Base-by-base conservation (phyloP, 345 rosid genomes). In the Hibiscus mutabilis region DNA sequence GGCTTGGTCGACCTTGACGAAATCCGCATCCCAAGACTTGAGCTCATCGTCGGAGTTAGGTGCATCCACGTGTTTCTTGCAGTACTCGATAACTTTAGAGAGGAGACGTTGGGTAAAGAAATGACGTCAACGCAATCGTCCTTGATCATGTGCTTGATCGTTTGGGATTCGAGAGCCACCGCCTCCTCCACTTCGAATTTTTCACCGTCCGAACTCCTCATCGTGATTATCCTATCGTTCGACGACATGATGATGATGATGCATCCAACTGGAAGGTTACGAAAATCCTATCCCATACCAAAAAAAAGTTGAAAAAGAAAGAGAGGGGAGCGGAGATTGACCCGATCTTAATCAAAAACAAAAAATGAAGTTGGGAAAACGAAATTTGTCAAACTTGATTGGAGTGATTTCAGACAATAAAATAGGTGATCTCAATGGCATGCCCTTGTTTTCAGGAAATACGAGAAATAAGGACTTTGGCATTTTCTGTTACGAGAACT, bases 11-110 rank as follows among this genome's bases (percentile, higher is more conserved):
- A 89, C 93, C 53, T 79, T 84, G 69, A 79, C 80, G 63, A 91
- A 89, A 0, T 87, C 90, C 0, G 74, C 24, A 29, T 89, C 93
- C 88, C 89, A 89, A 5, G 69, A 5, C 78, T 82, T 83, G 65
- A 86, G 86, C 5, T 79, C 82, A 0, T 78, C 82, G 56, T 61
- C 84, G 35, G 75, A 35, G 13, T 68, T 71, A n/a, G 80, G 59
- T 0, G 80, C 77, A 33, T 89, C 88, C 42, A 83, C 92, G 70
- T 89, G 95, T 74, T 82, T 87, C 82, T 77, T 83, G 86, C 89
- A 86, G 84, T 85, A 91, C 84, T 91, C 95, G 62, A 91, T 86
- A 8, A 91, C 87, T 80, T 79, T 87, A 1, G 90, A 81, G 3
- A 91, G 84, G 74, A 80, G 57, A 91, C 91, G 81, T 89, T 91